phyloP scores from a whole-genome alignment of 331 rosid genomes.

The Quercus phellos region DNA sequence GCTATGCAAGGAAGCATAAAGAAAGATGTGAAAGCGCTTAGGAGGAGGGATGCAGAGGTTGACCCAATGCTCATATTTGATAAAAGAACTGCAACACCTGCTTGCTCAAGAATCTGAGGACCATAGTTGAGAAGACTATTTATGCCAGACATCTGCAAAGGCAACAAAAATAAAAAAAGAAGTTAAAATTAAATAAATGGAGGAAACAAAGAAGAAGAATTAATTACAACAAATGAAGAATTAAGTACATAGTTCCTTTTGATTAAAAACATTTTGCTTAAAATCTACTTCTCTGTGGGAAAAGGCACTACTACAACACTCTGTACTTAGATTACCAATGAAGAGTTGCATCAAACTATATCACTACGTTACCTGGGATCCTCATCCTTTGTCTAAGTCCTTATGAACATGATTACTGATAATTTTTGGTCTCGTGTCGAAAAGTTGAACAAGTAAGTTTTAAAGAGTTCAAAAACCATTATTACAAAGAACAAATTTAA shows the following conservation, averaged over 20 bases:
- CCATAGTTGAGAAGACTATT: constrained; percentile 62
- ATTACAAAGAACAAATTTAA: background rate
- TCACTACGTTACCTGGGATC: too few relatives aligned
- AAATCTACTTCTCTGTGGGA: too few relatives aligned
- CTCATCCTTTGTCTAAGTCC: too few relatives aligned
- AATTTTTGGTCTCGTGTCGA: too few relatives aligned
- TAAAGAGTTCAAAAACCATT: background rate
- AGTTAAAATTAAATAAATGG: background rate
- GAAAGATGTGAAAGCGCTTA: constrained; percentile 47
- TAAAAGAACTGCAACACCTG: constrained; percentile 48
- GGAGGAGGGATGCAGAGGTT: constrained; percentile 42
- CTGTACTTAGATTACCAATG: too few relatives aligned
- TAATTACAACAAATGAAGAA: too few relatives aligned
- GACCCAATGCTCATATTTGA: constrained; percentile 39
- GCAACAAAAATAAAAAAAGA: background rate
- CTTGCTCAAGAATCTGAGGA: constrained; percentile 56
- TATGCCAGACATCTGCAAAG: constrained; percentile 56
- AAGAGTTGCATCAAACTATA: too few relatives aligned
- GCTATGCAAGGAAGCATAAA: constrained; percentile 69
- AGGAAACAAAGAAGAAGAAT: background rate
- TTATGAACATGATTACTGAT: too few relatives aligned
- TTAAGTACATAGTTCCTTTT: too few relatives aligned
- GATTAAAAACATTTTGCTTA: too few relatives aligned
- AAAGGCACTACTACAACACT: too few relatives aligned
- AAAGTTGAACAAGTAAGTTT: too few relatives aligned